Evolutionary conservation across 257 asterid genomes (phyloP).

Genomic region (Ilex aquifolium): DNA sequence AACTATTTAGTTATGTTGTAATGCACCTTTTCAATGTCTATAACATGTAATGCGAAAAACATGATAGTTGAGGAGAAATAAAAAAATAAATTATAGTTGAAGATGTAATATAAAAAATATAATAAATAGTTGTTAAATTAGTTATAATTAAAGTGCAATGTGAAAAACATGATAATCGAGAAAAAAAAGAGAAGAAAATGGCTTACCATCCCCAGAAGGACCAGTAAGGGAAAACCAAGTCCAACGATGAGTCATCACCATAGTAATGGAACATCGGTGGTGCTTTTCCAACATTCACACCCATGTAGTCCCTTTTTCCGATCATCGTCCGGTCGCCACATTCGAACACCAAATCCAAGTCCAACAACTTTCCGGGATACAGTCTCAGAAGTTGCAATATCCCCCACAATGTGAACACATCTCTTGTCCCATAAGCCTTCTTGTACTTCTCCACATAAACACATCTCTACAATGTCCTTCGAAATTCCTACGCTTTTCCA

Average conservation of each 20-base stretch:
- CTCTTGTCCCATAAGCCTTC: conserved; percentile 66
- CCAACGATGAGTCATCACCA: conserved; percentile 47
- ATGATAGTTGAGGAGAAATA: no score
- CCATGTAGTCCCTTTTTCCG: conserved; percentile 24
- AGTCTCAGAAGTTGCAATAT: conserved; percentile 69
- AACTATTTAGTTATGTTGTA: no score
- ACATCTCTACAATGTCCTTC: conserved; percentile 50
- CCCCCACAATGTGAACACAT: conserved; percentile 75
- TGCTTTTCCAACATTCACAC: conserved; percentile 19
- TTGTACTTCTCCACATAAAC: conserved; percentile 48
- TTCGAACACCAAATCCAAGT: conserved; percentile 65
- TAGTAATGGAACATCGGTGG: conserved; percentile 78
- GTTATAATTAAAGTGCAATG: no score
- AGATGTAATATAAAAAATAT: no score
- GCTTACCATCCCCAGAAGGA: conserved; percentile 99
- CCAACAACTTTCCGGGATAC: conserved; percentile 65
- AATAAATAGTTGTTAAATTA: no score
- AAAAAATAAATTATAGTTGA: no score
- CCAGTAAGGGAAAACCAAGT: conserved; percentile 87
- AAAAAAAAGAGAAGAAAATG: not conserved
- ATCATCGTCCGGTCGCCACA: conserved; percentile 57
- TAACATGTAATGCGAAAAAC: no score
- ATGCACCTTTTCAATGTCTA: no score
- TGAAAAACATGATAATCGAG: no score
- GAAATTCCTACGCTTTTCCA: conserved; percentile 68